Conservation (phyloP, 805 yeast genomes). For the Spathaspora girioi region DNA sequence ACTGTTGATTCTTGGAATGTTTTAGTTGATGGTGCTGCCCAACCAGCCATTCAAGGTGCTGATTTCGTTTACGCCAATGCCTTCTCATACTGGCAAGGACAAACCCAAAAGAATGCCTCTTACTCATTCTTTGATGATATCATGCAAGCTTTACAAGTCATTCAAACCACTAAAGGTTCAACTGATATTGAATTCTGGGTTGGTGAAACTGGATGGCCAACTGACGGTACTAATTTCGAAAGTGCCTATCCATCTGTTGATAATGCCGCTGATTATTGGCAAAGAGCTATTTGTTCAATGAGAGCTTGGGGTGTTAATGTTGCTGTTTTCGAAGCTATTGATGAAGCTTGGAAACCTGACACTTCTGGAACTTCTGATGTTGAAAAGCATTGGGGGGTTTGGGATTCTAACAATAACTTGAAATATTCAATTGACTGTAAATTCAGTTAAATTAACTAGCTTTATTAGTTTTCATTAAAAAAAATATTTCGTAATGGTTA, state of each 20-base stretch:
- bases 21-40: constrained; percentile 72
- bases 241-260: constrained; percentile 60
- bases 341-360: constrained; percentile 94
- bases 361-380: constrained; percentile 82
- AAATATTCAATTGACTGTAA: constrained; percentile 37
- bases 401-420: constrained; percentile 46
- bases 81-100: constrained; percentile 99
- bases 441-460: constrained; percentile 12
- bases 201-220: constrained; percentile 98
- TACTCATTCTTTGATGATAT: constrained; percentile 94
- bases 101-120: constrained; percentile 74
- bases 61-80: constrained; percentile 92
- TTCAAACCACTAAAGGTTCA: constrained; percentile 83
- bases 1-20: constrained; percentile 96
- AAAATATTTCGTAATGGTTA: not conserved
- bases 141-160: constrained; percentile 91
- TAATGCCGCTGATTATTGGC: constrained; percentile 82
- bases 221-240: constrained; percentile 74
- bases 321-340: constrained; percentile 90
- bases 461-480: too few relatives aligned
- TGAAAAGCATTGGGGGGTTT: constrained; percentile 95
- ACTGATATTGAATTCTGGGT: constrained; percentile 89
- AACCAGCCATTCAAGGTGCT: constrained; percentile 71
- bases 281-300: constrained; percentile 85
- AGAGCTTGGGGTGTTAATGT: constrained; percentile 96